Evolutionary conservation across 2,329 filamentous ascomycete species (phyloP).

Genomic region (Fusarium illudens): DNA sequence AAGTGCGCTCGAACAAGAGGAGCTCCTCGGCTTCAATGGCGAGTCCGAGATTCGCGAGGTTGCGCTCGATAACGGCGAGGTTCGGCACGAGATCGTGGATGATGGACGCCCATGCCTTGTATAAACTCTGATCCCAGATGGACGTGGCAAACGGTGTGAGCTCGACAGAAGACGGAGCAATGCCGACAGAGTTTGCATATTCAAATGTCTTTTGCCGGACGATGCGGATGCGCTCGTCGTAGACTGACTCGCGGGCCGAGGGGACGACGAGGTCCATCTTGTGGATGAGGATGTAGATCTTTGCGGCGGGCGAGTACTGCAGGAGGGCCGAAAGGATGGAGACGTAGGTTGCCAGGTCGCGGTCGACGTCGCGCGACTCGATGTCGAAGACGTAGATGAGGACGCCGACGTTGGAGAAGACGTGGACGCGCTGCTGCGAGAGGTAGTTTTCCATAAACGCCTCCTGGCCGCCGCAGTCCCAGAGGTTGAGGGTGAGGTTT

Average conservation of each 20-base stretch:
- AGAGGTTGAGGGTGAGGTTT: conserved; percentile 95
- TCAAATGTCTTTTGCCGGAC: conserved; percentile 77
- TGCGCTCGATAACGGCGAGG: conserved; percentile 83
- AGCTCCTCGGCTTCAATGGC: conserved; percentile 94
- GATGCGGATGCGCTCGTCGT: conserved; percentile 81
- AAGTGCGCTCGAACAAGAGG: conserved; percentile 92
- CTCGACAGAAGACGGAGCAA: conserved; percentile 58
- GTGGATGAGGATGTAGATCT: conserved; percentile 95
- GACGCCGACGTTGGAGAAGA: conserved; percentile 95
- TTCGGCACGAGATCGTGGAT: conserved; percentile 99
- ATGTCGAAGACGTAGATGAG: conserved; percentile 99
- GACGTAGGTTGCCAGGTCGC: conserved; percentile 91
- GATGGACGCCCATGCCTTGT: conserved; percentile 98
- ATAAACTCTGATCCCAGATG: conserved; percentile 98
- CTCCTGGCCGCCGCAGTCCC: conserved; percentile 99
- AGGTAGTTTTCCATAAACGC: conserved; percentile 99
- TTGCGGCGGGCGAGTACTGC: conserved; percentile 82
- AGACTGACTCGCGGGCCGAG: conserved; percentile 79
- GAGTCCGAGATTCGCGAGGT: conserved; percentile 82
- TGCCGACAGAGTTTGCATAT: conserved; percentile 52
- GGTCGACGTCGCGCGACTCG: conserved; percentile 91
- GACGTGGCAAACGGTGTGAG: conserved; percentile 92
- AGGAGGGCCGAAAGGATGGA: conserved; percentile 88
- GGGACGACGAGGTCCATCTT: conserved; percentile 97
- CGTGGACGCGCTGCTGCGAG: conserved; percentile 91